phyloP scores from a whole-genome alignment of 106 monocot species.

The Allium sativum region DNA sequence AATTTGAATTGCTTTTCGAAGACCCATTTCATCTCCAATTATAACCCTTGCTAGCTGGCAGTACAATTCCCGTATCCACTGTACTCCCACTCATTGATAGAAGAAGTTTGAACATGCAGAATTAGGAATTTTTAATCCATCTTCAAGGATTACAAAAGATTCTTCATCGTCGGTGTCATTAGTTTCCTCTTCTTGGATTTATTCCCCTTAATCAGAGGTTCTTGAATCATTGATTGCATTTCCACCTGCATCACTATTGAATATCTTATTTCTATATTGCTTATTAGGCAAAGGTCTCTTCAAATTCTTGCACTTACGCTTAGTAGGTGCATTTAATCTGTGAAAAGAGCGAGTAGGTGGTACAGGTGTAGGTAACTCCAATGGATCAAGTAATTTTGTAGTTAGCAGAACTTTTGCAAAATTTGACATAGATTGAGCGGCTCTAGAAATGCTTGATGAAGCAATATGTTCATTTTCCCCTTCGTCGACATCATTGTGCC shows the following conservation, averaged over 20 bases:
- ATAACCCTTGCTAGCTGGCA: conserved; percentile 91
- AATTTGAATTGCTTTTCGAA: conserved; percentile 87
- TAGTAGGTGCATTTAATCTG: conserved; percentile 48
- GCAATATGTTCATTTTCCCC: conserved; percentile 28
- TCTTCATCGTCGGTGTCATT: conserved; percentile 13
- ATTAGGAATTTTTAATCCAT: conserved; percentile 72
- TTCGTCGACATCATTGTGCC: conserved; percentile 14
- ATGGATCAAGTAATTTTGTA: conserved; percentile 70
- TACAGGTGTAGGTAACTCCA: conserved; percentile 55
- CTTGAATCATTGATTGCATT: conserved; percentile 12
- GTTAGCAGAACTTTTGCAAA: conserved; percentile 61
- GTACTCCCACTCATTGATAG: conserved; percentile 94
- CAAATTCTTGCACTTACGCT: conserved; percentile 26
- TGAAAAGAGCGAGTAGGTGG: conserved; percentile 70
- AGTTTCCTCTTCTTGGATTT: too few species aligned
- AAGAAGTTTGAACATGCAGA: conserved; percentile 56
- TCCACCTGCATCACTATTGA: conserved; percentile 44
- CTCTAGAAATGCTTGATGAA: conserved; percentile 70
- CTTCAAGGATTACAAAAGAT: conserved; percentile 59
- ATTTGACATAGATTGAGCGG: conserved; percentile 48
- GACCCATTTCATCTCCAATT: conserved; percentile 99
- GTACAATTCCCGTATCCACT: conserved; percentile 97
- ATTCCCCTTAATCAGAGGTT: conserved; percentile 27
- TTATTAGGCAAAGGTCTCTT: conserved; percentile 75
- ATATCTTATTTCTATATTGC: conserved; percentile 52